phyloP scores from a whole-genome alignment of 768 basidiomycete genomes.

The Suillus subaureus region DNA sequence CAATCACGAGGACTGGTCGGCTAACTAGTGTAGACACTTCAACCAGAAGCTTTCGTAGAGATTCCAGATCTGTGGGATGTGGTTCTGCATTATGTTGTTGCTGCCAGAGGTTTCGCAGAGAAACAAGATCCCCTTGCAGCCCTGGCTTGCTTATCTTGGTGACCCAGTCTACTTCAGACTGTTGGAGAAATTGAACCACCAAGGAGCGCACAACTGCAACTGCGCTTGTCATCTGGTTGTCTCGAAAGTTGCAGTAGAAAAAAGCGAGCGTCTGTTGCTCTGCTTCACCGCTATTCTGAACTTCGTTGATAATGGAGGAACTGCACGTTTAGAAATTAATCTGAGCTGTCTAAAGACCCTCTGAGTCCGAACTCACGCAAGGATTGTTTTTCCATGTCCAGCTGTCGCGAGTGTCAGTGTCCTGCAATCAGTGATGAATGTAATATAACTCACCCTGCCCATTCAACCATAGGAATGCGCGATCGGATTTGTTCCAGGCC shows the following conservation, averaged over 20 bases:
- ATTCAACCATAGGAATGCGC: not conserved
- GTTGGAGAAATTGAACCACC: constrained; percentile 9
- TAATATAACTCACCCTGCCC: too few relatives aligned
- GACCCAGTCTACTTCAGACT: not conserved
- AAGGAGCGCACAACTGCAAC: constrained; percentile 21
- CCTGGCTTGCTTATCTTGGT: not conserved
- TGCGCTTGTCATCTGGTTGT: constrained; percentile 9
- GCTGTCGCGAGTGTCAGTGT: too few relatives aligned
- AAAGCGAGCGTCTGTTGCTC: not conserved
- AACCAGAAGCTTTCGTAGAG: not conserved
- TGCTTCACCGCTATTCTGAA: too few relatives aligned
- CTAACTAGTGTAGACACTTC: not conserved
- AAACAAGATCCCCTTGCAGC: not conserved
- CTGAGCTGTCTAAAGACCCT: too few relatives aligned
- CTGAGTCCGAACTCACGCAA: too few relatives aligned
- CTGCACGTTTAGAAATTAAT: too few relatives aligned
- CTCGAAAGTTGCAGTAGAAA: constrained; percentile 20
- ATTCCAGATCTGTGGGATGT: not conserved
- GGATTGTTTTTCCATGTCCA: too few relatives aligned
- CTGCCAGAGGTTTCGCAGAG: not conserved
- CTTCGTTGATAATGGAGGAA: too few relatives aligned
- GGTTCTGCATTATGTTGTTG: not conserved
- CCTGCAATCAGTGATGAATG: too few relatives aligned
- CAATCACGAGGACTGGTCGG: constrained; percentile 6
- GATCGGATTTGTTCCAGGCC: not conserved